Conservation (phyloP, 1,284 basidiomycete genomes). For the Trametes pubescens region DNA sequence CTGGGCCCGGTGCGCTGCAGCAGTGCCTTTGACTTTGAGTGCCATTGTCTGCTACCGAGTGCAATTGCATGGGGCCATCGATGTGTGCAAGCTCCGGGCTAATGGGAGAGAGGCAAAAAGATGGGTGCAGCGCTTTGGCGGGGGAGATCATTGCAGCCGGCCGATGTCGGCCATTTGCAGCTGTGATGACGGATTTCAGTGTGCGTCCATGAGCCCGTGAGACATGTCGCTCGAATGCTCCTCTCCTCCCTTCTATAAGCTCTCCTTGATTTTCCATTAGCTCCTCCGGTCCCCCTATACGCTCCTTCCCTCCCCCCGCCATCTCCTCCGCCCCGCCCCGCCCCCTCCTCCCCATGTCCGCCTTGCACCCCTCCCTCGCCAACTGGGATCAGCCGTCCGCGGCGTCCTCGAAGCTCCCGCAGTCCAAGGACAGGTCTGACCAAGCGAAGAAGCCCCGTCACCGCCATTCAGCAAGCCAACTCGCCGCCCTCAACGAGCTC, state of each 20-base stretch:
- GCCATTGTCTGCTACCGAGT: not conserved
- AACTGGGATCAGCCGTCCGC: slow-evolving; percentile 39
- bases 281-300: slow-evolving; percentile 37
- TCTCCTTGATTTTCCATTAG: slow-evolving; percentile 40
- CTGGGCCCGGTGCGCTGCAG: not conserved
- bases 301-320: slow-evolving; percentile 36
- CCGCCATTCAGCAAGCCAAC: slow-evolving; percentile 73
- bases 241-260: slow-evolving; percentile 41
- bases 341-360: slow-evolving; percentile 34
- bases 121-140: slow-evolving; percentile 23
- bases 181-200: slow-evolving; percentile 37
- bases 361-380: slow-evolving; percentile 47
- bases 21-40: not conserved
- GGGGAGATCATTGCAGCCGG: slow-evolving; percentile 36
- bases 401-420: slow-evolving; percentile 39
- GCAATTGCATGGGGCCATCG: not conserved
- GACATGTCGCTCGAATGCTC: slow-evolving; percentile 46
- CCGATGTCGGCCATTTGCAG: slow-evolving; percentile 42
- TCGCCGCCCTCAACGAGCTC: slow-evolving; percentile 77
- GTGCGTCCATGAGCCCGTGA: slow-evolving; percentile 42
- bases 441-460: slow-evolving; percentile 76
- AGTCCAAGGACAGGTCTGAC: slow-evolving; percentile 45
- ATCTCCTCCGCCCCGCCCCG: slow-evolving; percentile 30
- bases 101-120: slow-evolving; percentile 31
- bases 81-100: slow-evolving; percentile 12